Evolutionary conservation across 129 eudicot genomes (phyloP), one percentile per base, ranked within the genome.

Genomic region (Artemisia tridentata): DNA sequence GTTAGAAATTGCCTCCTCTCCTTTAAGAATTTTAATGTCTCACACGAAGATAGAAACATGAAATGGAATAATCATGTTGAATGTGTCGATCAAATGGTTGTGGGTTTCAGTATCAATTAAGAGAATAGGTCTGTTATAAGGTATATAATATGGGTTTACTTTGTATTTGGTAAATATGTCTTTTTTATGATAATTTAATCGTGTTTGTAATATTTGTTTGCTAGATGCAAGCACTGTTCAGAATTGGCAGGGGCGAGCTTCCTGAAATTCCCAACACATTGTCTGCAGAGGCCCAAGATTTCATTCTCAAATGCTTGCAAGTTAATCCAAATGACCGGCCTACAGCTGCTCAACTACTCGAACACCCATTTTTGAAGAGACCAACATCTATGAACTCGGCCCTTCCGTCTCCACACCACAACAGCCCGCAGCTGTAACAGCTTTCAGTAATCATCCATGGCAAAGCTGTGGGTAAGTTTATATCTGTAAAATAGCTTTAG

Each of bases 191-290:
- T n/a, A 50, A 23, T 51, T 18, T 50, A 59, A 10, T 50, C n/a
- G 11, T 68, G 25, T 15, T 41, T 16, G 49, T 61, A 48, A 72
- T 72, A 43, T 52, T 85, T 73, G 16, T 49, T 29, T 52, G 17
- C 11, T 81, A 91, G 95, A 80, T 88, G 92, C 92, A 78, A 84
- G 97, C 97, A 48, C 63, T 91, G 46, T 88, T 84, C 79, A 84
- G 83, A 72, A 91, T 91, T 49, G 97, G 97, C 64, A 79, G 57
- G 68, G 95, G 96, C 62, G 79, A 77, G 41, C 92, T 71, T 41
- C 97, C 97, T 12, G 78, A 71, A 5, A 79, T 91, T 43, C 92
- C 97, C 19, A 43, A 79, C 64, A 65, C 90, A 15, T 76, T 91
- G 69, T 91, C 97, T 63, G 67, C 59, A 11, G 92, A 91, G 71